These are phyloP conservation scores for Venturia nashicola DNA, from an alignment of 2,329 filamentous ascomycete species.

Conservation along the genomic window DNA sequence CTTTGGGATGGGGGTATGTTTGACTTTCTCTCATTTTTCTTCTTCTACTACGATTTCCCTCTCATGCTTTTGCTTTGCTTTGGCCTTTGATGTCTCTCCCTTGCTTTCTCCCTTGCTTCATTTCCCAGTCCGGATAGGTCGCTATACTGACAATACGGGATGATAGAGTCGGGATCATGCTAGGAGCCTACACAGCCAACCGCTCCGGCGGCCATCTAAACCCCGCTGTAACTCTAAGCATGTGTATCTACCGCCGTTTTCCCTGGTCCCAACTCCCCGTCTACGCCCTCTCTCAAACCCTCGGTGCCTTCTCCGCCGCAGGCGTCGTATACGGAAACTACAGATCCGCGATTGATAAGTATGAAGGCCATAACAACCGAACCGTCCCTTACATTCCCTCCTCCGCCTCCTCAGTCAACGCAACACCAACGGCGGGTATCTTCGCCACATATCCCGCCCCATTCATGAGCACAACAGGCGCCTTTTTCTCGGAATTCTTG, in stretches of 20 bases:
- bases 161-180: too few species aligned
- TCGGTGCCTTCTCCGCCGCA: slow-evolving; percentile 17
- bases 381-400: not conserved
- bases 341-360: slow-evolving; percentile 8
- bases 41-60: too few species aligned
- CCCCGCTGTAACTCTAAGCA: slow-evolving; percentile 16
- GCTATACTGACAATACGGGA: too few species aligned
- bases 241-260: slow-evolving; percentile 13
- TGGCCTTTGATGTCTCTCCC: too few species aligned
- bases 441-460: slow-evolving; percentile 7
- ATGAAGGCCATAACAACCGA: slow-evolving; percentile 3
- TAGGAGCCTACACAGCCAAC: slow-evolving; percentile 17
- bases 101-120: not conserved
- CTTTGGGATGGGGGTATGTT: slow-evolving; percentile 9
- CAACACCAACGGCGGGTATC: slow-evolving; percentile 2
- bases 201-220: slow-evolving; percentile 25
- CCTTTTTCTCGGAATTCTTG: slow-evolving; percentile 8
- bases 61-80: too few species aligned
- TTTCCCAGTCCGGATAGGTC: too few species aligned
- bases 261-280: slow-evolving; percentile 13
- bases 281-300: slow-evolving; percentile 16
- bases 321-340: slow-evolving; percentile 17
- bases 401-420: not conserved
- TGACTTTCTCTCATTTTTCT: not conserved
- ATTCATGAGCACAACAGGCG: slow-evolving; percentile 6